These are phyloP conservation scores for Pichia sp. DNA, from an alignment of 1,139 yeast genomes.

Conservation along the genomic window DNA sequence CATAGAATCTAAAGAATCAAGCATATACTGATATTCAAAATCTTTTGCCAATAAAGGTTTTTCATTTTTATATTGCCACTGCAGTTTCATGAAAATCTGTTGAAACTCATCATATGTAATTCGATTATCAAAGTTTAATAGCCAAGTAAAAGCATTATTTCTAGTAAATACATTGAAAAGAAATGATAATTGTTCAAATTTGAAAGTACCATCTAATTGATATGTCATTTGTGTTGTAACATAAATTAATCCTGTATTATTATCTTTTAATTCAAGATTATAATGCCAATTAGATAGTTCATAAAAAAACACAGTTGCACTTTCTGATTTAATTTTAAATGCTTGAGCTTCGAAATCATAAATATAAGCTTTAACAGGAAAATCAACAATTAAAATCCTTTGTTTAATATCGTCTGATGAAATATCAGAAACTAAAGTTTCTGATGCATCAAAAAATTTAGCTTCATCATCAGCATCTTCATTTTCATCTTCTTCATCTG, in stretches of 20 bases:
- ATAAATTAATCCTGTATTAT: slow-evolving; percentile 22
- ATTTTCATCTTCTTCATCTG: slow-evolving; percentile 20
- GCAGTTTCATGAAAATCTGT: slow-evolving; percentile 41
- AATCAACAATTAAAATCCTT: slow-evolving; percentile 12
- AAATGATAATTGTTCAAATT: slow-evolving; percentile 51
- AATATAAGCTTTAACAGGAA: slow-evolving; percentile 25
- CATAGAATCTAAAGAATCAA: slow-evolving; percentile 39
- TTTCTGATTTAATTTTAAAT: slow-evolving; percentile 41
- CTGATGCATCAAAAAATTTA: slow-evolving; percentile 26
- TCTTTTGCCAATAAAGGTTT: slow-evolving; percentile 37
- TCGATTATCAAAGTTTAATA: slow-evolving; percentile 45
- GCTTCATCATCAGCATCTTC: slow-evolving; percentile 25
- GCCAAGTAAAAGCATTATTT: slow-evolving; percentile 50
- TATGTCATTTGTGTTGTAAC: slow-evolving; percentile 43
- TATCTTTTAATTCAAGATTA: slow-evolving; percentile 38
- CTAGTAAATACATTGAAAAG: slow-evolving; percentile 53
- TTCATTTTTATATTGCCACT: slow-evolving; percentile 59
- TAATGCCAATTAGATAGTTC: slow-evolving; percentile 50
- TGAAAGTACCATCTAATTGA: slow-evolving; percentile 60
- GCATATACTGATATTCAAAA: slow-evolving; percentile 44
- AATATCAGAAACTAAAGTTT: slow-evolving; percentile 20
- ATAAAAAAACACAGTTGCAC: slow-evolving; percentile 35
- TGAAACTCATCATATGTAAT: slow-evolving; percentile 47
- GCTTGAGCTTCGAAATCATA: slow-evolving; percentile 50
- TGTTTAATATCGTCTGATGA: neutral